These are phyloP conservation scores for Fraxinus dipetala DNA, from an alignment of 305 asterid species.

Conservation along the genomic window DNA sequence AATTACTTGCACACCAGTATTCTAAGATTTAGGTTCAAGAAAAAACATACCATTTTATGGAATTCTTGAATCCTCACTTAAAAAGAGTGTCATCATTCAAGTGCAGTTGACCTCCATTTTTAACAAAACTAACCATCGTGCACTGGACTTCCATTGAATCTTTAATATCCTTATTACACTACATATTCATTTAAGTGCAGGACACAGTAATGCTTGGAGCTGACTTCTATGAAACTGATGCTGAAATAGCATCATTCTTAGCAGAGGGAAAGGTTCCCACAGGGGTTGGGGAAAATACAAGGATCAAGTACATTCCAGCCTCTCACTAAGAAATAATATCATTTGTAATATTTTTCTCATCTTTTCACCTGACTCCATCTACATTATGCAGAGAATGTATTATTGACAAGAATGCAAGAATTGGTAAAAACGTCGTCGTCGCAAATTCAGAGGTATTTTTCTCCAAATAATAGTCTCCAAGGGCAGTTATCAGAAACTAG, in stretches of 20 bases:
- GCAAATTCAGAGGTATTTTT: constrained; percentile 75
- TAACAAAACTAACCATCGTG: not conserved
- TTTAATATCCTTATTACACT: not conserved
- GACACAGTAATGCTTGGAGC: constrained; percentile 96
- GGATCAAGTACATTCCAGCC: constrained; percentile 58
- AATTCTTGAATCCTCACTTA: not conserved
- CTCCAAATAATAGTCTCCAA: constrained; percentile 18
- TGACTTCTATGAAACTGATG: constrained; percentile 82
- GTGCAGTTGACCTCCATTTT: not conserved
- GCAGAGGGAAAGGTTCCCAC: constrained; percentile 83
- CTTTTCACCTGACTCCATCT: constrained; percentile 20
- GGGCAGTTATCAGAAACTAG: not conserved
- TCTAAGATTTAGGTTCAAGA: not conserved
- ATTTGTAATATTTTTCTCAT: not conserved
- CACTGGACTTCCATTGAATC: not conserved
- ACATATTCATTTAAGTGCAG: constrained; percentile 30
- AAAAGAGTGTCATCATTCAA: not conserved
- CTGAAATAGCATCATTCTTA: constrained; percentile 56
- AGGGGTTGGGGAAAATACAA: constrained; percentile 90
- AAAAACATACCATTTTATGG: not conserved
- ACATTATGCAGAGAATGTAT: constrained; percentile 66
- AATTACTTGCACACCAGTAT: not conserved
- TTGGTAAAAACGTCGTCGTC: constrained; percentile 75
- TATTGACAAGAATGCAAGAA: constrained; percentile 89
- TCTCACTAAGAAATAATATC: constrained; percentile 12